A percentile compares a stretch with the other conserved stretches of the same genome.
Evolutionary conservation across 495 filamentous ascomycete genomes (phyloP).

Genomic region (Penicillium turbatum): DNA sequence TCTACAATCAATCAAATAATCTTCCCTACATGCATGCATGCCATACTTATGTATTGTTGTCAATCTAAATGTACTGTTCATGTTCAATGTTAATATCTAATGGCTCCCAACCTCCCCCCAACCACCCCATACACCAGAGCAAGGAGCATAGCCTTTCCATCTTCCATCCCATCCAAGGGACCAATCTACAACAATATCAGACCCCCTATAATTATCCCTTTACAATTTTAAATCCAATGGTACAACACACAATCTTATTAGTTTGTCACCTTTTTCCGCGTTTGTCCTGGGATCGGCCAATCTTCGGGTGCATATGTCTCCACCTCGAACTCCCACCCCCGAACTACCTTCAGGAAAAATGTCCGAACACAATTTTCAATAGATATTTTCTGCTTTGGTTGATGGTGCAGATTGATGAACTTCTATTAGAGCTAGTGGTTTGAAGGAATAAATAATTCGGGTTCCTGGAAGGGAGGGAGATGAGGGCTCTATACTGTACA

Average conservation of each 20-base stretch:
- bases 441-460: background rate
- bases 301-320: constrained; percentile 7
- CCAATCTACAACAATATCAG: background rate
- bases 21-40: background rate
- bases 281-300: constrained; percentile 16
- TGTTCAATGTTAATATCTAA: background rate
- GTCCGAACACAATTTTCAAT: background rate
- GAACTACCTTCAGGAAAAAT: background rate
- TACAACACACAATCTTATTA: background rate
- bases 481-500: too few species aligned
- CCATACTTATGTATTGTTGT: background rate
- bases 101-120: constrained; percentile 1
- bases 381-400: background rate
- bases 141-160: background rate
- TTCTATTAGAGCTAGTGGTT: background rate
- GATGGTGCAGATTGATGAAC: background rate
- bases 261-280: constrained; percentile 2
- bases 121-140: constrained; percentile 7
- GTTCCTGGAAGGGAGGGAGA: background rate
- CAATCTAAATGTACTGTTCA: background rate
- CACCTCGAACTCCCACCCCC: constrained; percentile 2
- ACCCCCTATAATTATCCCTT: constrained; percentile 1
- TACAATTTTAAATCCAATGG: background rate
- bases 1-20: background rate
- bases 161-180: background rate